A percentile compares a stretch with the other conserved stretches of the same genome.
Conservation (phyloP, 2,329 filamentous ascomycete species). For the Xylariaceae sp. region DNA sequence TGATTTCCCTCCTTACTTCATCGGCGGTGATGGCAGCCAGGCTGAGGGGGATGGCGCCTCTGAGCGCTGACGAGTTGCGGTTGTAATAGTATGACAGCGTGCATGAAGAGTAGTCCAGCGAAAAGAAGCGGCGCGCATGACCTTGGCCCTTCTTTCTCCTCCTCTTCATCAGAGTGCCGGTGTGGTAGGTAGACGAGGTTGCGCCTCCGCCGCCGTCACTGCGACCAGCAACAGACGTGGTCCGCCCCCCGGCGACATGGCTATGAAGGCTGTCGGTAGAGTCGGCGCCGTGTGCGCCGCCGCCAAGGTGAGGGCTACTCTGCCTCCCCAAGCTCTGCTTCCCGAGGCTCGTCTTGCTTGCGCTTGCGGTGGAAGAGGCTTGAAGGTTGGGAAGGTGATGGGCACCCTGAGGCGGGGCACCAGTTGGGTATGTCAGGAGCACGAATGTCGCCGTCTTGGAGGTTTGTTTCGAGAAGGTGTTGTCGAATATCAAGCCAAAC, state of each 20-base stretch:
- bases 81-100: conserved; percentile 96
- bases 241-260: conserved; percentile 31
- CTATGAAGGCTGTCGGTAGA: conserved; percentile 57
- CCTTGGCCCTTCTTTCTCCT: conserved; percentile 90
- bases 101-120: conserved; percentile 86
- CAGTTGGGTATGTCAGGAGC: conserved; percentile 85
- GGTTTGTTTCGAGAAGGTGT: conserved; percentile 92
- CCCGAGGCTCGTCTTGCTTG: conserved; percentile 44
- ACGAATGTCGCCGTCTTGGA: conserved; percentile 95
- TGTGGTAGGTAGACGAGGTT: conserved; percentile 57
- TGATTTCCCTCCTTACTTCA: conserved; percentile 82
- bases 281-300: conserved; percentile 38
- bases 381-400: conserved; percentile 59
- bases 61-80: conserved; percentile 82
- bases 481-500: conserved; percentile 96
- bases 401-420: conserved; percentile 65
- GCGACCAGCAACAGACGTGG: conserved; percentile 44
- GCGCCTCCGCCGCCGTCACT: conserved; percentile 39
- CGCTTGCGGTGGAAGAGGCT: conserved; percentile 25
- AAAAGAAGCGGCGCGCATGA: conserved; percentile 90
- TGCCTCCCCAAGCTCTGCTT: no score
- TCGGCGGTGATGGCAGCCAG: conserved; percentile 87
- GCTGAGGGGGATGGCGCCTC: conserved; percentile 86
- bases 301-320: conserved; percentile 34
- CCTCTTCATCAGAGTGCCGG: conserved; percentile 80